Conservation (phyloP, 306 rosid species). For the Corylus heterophylla region DNA sequence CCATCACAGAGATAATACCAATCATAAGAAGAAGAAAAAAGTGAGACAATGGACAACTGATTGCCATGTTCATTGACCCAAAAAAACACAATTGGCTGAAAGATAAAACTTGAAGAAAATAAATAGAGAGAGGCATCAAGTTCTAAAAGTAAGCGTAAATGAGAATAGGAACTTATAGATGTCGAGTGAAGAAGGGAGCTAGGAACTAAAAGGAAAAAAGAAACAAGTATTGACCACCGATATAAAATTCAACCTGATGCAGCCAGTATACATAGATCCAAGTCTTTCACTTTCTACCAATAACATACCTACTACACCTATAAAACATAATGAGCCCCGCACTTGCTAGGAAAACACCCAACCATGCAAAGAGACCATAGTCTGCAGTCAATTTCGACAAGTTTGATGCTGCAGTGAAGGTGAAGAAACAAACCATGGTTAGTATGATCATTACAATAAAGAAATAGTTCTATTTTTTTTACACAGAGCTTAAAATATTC, state of each 20-base stretch:
- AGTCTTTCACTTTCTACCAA: background rate
- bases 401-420: background rate
- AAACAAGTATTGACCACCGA: background rate
- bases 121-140: constrained; percentile 5
- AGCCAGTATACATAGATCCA: background rate
- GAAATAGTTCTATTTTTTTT: constrained; percentile 18
- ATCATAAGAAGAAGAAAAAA: no score
- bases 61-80: background rate
- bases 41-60: no score
- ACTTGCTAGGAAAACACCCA: no score
- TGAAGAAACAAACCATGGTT: constrained; percentile 9
- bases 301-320: no score
- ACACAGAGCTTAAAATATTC: constrained; percentile 24
- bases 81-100: background rate
- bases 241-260: background rate
- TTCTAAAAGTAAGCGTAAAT: background rate
- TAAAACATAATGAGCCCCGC: no score
- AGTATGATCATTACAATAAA: constrained; percentile 15
- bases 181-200: background rate
- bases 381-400: no score
- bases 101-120: background rate
- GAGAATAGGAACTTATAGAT: background rate
- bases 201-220: background rate
- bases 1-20: no score
- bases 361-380: no score